phyloP scores from a whole-genome alignment of 352 stramenopile species.

The Achlya hypogyna region DNA sequence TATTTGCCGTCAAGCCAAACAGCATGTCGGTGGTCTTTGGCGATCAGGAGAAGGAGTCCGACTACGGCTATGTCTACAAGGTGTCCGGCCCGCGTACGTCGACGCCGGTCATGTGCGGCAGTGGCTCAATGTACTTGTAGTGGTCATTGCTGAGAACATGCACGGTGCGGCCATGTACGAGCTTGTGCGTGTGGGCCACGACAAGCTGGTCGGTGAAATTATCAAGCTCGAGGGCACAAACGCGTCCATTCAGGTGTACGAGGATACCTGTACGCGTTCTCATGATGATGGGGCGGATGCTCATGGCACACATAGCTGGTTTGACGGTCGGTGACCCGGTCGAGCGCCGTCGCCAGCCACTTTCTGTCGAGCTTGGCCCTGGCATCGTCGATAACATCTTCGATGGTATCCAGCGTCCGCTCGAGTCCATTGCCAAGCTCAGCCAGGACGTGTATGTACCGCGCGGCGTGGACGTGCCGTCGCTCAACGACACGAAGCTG shows the following conservation, averaged over 20 bases:
- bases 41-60: conserved; percentile 80
- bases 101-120: too few species aligned
- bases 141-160: conserved; percentile 99
- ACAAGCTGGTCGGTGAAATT: conserved; percentile 99
- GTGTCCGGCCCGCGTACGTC: conserved; percentile 94
- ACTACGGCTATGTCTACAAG: conserved; percentile 99
- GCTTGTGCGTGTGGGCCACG: conserved; percentile 94
- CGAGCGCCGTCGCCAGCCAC: conserved; percentile 93
- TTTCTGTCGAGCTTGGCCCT: conserved; percentile 98
- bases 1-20: background rate
- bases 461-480: conserved; percentile 93
- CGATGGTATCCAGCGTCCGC: conserved; percentile 98
- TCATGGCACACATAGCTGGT: conserved; percentile 45
- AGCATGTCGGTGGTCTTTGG: conserved; percentile 79
- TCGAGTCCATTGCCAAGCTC: conserved; percentile 94
- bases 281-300: background rate
- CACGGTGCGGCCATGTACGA: conserved; percentile 98
- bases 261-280: conserved; percentile 85
- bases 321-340: conserved; percentile 98
- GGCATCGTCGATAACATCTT: conserved; percentile 99
- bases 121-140: conserved; percentile 30
- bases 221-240: conserved; percentile 99
- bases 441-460: conserved; percentile 97
- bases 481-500: conserved; percentile 86
- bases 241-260: conserved; percentile 98